Evolutionary conservation across 202 grass and related monocot genomes (phyloP).

Genomic region (Zizania palustris): DNA sequence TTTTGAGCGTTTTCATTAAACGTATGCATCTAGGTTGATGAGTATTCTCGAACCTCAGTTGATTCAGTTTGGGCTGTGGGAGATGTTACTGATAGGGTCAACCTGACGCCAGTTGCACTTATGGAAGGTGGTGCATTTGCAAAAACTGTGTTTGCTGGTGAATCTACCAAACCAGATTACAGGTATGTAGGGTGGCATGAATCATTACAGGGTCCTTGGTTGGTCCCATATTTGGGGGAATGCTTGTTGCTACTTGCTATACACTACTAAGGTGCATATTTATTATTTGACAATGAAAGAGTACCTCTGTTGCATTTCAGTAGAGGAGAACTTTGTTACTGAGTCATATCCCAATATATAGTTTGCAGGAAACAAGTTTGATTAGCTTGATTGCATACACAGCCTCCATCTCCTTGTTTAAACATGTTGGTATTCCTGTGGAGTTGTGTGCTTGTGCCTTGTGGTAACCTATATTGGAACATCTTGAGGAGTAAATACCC

Average conservation of each 20-base stretch:
- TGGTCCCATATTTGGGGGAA: background rate
- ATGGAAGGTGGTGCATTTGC: slow-evolving; percentile 94
- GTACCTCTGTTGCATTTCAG: slow-evolving; percentile 4
- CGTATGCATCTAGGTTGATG: slow-evolving; percentile 63
- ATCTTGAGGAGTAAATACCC: slow-evolving; percentile 2
- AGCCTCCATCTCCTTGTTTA: slow-evolving; percentile 2
- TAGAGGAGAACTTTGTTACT: background rate
- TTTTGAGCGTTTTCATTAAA: slow-evolving; percentile 31
- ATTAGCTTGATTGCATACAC: background rate
- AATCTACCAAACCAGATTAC: slow-evolving; percentile 91
- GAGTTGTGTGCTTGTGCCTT: slow-evolving; percentile 1
- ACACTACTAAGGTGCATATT: background rate
- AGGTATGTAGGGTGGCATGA: slow-evolving; percentile 40
- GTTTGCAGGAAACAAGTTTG: slow-evolving; percentile 3
- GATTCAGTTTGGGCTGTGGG: slow-evolving; percentile 93
- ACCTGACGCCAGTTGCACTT: slow-evolving; percentile 89
- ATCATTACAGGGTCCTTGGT: too few species aligned
- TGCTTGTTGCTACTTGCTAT: background rate
- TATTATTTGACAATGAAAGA: background rate
- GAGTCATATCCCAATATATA: background rate
- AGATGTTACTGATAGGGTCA: slow-evolving; percentile 90
- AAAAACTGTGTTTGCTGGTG: slow-evolving; percentile 68
- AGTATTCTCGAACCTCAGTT: slow-evolving; percentile 77
- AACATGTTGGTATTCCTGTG: slow-evolving; percentile 1
- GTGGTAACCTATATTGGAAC: background rate